Conservation (phyloP, 2,329 filamentous ascomycete genomes). For the Pseudogymnoascus sp. region DNA sequence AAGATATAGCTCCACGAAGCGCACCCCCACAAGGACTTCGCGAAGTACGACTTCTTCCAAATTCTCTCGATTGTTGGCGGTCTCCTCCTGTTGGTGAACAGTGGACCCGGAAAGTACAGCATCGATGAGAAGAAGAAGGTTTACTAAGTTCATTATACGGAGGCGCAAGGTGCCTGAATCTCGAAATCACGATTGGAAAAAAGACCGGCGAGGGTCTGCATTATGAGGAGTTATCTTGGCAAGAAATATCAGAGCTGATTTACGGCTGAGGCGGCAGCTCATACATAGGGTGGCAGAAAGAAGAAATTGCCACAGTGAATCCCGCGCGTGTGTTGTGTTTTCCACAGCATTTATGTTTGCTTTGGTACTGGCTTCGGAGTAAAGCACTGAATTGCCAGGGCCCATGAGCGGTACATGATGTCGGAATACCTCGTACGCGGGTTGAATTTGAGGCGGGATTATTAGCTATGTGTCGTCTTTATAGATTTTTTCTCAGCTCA, state of each 20-base stretch:
- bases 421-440: conserved; percentile 5
- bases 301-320: not conserved
- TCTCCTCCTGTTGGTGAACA: conserved; percentile 94
- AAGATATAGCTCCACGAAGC: conserved; percentile 73
- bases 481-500: conserved; percentile 1
- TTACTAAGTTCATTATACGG: conserved; percentile 50
- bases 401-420: not conserved
- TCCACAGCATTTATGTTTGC: not conserved
- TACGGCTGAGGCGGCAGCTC: not conserved
- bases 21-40: conserved; percentile 99
- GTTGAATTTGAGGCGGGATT: not conserved
- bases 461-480: conserved; percentile 3
- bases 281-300: conserved; percentile 4
- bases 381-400: not conserved
- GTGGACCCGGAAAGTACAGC: conserved; percentile 93
- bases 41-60: conserved; percentile 99
- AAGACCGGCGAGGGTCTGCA: conserved; percentile 16
- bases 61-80: conserved; percentile 97
- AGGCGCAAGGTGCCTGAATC: conserved; percentile 7
- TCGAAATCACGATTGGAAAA: conserved; percentile 13
- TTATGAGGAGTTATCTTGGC: conserved; percentile 23
- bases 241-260: not conserved
- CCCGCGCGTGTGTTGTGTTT: not conserved
- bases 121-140: conserved; percentile 99
- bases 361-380: not conserved